Conservation (phyloP, 2,329 filamentous ascomycete species). For the Calonectria pseudoreteaudii region DNA sequence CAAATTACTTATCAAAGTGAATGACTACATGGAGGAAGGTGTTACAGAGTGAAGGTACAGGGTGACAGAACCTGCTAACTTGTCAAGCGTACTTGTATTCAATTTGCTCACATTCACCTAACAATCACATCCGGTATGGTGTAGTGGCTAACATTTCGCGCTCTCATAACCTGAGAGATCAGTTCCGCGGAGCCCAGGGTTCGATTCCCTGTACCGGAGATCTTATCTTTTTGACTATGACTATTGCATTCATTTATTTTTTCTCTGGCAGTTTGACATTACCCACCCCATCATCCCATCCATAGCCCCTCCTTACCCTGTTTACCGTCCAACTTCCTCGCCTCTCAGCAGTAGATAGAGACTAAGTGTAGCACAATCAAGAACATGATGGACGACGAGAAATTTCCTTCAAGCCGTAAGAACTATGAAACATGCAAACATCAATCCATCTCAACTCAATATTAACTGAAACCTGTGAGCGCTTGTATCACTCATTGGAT, state of each 20-base stretch:
- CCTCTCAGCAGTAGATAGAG: neutral
- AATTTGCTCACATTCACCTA: neutral
- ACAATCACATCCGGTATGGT: slow-evolving; percentile 39
- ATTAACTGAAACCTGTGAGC: neutral
- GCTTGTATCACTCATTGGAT: neutral
- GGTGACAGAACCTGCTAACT: neutral
- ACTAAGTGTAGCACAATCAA: neutral
- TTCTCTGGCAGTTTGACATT: neutral
- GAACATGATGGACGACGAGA: neutral
- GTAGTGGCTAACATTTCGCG: slow-evolving; percentile 45
- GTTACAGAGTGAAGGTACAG: neutral
- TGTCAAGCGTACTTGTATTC: neutral
- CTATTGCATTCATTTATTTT: neutral
- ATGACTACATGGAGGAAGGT: neutral
- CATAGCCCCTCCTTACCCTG: too few relatives aligned
- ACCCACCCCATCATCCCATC: too few relatives aligned
- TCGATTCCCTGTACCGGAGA: slow-evolving; percentile 38
- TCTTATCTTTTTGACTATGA: neutral
- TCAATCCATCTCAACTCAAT: neutral
- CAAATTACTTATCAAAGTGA: neutral
- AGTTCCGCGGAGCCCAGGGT: slow-evolving; percentile 43
- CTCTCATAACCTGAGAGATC: slow-evolving; percentile 37
- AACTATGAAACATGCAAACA: neutral
- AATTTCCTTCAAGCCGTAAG: neutral
- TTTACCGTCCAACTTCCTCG: neutral